Percentiles rank a stretch among this genome's conserved stretches.
Conservation (phyloP, 1,139 yeast species). For the Lodderomyces parapsilosis region DNA sequence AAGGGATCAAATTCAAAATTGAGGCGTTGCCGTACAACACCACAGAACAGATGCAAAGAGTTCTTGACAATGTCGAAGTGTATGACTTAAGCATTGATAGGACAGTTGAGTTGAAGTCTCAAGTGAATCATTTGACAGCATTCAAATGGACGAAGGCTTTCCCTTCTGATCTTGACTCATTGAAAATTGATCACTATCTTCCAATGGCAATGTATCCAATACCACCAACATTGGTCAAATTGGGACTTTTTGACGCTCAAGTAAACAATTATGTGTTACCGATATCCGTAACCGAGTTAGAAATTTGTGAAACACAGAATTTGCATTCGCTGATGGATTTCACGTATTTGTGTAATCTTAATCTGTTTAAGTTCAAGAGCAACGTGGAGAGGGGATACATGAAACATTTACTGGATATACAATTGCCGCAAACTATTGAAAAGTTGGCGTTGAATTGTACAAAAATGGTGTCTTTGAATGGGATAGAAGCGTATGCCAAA, state of each 20-base stretch:
- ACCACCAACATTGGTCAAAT: neutral
- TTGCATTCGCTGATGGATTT: neutral
- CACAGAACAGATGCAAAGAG: neutral
- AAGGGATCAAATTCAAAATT: neutral
- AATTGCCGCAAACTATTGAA: conserved; percentile 7
- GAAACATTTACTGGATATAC: conserved; percentile 3
- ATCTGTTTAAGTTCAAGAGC: conserved; percentile 9
- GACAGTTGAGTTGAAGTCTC: neutral
- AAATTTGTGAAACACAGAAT: neutral
- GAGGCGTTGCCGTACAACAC: neutral
- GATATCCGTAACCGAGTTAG: conserved; percentile 1
- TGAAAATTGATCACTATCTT: neutral
- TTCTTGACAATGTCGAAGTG: neutral
- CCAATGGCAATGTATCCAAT: neutral
- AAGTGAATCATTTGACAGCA: neutral
- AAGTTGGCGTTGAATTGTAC: conserved; percentile 6
- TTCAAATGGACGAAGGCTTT: neutral
- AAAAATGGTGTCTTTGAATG: conserved; percentile 8
- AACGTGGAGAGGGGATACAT: conserved; percentile 6
- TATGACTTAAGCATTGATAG: neutral
- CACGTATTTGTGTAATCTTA: neutral
- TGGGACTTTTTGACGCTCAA: neutral
- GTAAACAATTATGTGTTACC: neutral
- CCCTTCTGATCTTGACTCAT: neutral
- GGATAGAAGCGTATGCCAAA: conserved; percentile 2